Base-by-base conservation (phyloP, 176 grass and related monocot genomes). In the Pontederia crassipes region DNA sequence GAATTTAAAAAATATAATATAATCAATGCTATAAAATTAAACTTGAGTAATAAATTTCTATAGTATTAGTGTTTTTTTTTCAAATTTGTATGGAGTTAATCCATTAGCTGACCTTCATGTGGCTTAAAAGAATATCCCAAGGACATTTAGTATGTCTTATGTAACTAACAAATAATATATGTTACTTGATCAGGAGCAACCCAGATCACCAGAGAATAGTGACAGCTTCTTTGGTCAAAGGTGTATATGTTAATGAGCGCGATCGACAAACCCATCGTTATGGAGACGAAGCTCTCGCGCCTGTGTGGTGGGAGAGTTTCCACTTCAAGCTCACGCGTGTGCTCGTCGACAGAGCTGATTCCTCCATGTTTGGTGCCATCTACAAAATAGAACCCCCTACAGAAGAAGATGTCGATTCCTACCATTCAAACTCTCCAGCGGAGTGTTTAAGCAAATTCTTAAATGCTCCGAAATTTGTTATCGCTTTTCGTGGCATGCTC, bases 401-500 rank as follows among this genome's bases (percentile, higher is more conserved):
- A 74, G n/a, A n/a, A n/a, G n/a, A n/a, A n/a, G n/a, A n/a, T n/a
- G n/a, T n/a, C n/a, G n/a, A n/a, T n/a, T n/a, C n/a, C n/a, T n/a
- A n/a, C n/a, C n/a, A n/a, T n/a, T n/a, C n/a, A n/a, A n/a, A n/a
- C n/a, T n/a, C n/a, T n/a, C n/a, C n/a, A n/a, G n/a, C n/a, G n/a
- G n/a, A n/a, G n/a, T n/a, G n/a, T n/a, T n/a, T n/a, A n/a, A n/a
- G n/a, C n/a, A n/a, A n/a, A n/a, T n/a, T n/a, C n/a, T n/a, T n/a
- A n/a, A n/a, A 49, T 58, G 67, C 75, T 57, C 89, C 81, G 0
- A 59, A 61, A 55, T 79, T 71, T 74, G 81, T 94, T 14, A 67
- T 88, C 49, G 81, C 84, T 40, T 88, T 94, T 74, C 60, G 89
- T 45, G 78, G 89, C 63, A 88, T 81, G 26, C 55, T 94, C 68